Percentiles rank a stretch among this genome's conserved stretches.
Evolutionary conservation across 805 yeast genomes (phyloP).

Genomic region (Suhomyces pyralidae): DNA sequence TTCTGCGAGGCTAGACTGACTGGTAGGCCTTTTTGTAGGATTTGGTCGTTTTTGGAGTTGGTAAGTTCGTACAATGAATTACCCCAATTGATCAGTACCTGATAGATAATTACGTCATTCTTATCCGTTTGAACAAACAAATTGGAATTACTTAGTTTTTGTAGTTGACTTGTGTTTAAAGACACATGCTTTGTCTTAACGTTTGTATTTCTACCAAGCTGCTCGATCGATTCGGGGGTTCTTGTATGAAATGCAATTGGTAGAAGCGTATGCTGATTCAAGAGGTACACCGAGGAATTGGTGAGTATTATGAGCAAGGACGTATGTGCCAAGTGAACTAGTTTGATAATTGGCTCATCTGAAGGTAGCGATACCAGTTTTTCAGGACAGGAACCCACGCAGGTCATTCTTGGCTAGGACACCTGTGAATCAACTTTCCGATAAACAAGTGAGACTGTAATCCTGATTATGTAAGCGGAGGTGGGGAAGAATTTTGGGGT

Average conservation of each 20-base stretch:
- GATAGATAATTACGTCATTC: conserved; percentile 43
- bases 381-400: conserved; percentile 33
- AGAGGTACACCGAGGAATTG: conserved; percentile 21
- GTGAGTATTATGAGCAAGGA: conserved; percentile 29
- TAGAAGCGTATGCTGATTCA: conserved; percentile 29
- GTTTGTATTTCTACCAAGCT: conserved; percentile 45
- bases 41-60: conserved; percentile 21
- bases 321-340: conserved; percentile 27
- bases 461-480: background rate
- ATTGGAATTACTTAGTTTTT: conserved; percentile 24
- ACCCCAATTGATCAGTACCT: conserved; percentile 27
- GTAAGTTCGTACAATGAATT: conserved; percentile 33
- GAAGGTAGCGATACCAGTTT: conserved; percentile 26
- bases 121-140: conserved; percentile 41
- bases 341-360: conserved; percentile 10
- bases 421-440: background rate
- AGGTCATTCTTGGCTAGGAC: conserved; percentile 24
- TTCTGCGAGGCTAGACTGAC: conserved; percentile 23
- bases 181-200: conserved; percentile 38
- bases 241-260: conserved; percentile 50
- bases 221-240: conserved; percentile 39
- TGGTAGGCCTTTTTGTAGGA: conserved; percentile 37
- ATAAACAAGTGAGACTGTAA: background rate
- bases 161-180: conserved; percentile 34
- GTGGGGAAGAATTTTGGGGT: background rate